Base-by-base conservation (phyloP, 768 basidiomycete genomes). In the Leccinum subgranulosum region DNA sequence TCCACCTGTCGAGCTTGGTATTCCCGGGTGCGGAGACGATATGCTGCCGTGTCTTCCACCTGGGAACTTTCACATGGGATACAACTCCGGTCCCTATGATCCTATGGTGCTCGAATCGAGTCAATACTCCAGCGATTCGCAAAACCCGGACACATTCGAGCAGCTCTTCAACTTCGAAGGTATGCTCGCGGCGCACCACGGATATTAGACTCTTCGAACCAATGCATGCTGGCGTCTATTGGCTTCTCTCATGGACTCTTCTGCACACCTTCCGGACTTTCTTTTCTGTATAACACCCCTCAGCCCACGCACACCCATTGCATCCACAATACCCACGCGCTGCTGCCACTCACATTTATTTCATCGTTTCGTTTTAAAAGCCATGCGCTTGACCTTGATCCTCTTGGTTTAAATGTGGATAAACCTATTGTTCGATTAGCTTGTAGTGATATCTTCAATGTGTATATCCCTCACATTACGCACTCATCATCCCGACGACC, bases 1-100 rank as follows among this genome's bases (percentile, higher is more conserved):
- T 60, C 86, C 85, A 2, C 81, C 86, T 0, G 79, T 87, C 68
- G 80, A 86, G 60, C 74, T 87, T 53, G 83, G 82, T 15, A 66
- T 81, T 58, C 75, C 81, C 49, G 83, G 82, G 46, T 78, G 74
- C 48, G 76, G 75, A 33, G 60, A 71, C 46, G 64, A 67, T n/a
- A 49, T 66, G 4, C 29, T 64, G 55, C 41, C 59, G 31, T 41
- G 41, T 41, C n/a, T 41, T n/a, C 41, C 41, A 41, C 54, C 61
- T 47, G 63, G 62, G 0, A 23, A 56, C 43, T 67, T 64, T 54
- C 46, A 49, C 60, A 53, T 68, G 33, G 66, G 60, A 39, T 71
- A 73, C 47, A 15, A 62, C 4, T 54, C 68, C 7, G 51, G 61
- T 15, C 57, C 66, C 36, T 69, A 66, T 49, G 69, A 74, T 27